Evolutionary conservation across 441 rosid species (phyloP), one percentile per base, ranked within the genome.

Genomic region (Adansonia madagascariensis): DNA sequence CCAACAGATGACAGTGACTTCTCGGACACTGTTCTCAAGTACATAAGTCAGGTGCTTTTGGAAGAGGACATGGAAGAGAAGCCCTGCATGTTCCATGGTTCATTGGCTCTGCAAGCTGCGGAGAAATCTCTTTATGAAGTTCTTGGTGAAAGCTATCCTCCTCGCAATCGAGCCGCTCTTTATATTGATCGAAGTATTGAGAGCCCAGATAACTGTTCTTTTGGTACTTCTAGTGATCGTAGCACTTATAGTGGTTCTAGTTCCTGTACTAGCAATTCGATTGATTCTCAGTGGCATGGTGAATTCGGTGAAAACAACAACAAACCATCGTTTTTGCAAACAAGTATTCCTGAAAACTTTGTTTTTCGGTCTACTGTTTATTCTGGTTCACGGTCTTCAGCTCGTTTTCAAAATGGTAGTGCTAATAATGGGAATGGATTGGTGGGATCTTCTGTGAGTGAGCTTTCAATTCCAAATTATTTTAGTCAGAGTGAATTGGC

Each of bases 41-140:
- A 90, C 81, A 91, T 94, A 71, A 90, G 76, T 46, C 87, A 94
- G 87, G 86, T 91, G 82, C 95, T 94, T 43, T 82, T 91, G 95
- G 98, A 92, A 81, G 97, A 92, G 85, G 87, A 92, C 82, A 83
- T 85, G 85, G 97, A 81, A 17, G 89, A 85, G 79, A 90, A 84
- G n/a, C 87, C 95, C 0, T 86, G 87, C 41, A 88, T 90, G 97
- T 89, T 90, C 73, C 88, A 84, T 44, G 97, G 92, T 18, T 82
- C 96, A 0, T 78, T 89, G 72, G 96, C 94, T 57, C 91, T 94
- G 75, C 91, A 89, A 60, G 88, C 87, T 69, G 91, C 97, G 0
- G 93, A 92, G 81, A 89, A 83, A 68, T 89, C 92, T 76, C 80
- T 94, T 8, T 87, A 81, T 82, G 94, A 89, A 75, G 91, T 82